Conservation (phyloP, 139 green algal species). For the Protoeuglena noctilucae region DNA sequence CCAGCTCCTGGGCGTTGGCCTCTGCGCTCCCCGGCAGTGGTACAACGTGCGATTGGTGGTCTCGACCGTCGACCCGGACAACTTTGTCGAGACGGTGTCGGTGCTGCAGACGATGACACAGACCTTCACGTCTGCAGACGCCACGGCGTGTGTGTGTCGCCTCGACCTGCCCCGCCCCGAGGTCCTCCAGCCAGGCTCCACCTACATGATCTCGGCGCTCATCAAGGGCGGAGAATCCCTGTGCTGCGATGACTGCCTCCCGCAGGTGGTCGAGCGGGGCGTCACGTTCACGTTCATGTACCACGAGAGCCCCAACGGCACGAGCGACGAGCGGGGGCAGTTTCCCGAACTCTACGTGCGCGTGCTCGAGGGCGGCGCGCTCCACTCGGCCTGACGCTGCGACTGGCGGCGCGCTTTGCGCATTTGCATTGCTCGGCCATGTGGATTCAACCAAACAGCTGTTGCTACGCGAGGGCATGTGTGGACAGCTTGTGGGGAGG, state of each 20-base stretch:
- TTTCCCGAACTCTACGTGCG: constrained; percentile 49
- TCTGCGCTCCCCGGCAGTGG: too few relatives aligned
- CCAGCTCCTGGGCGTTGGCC: constrained; percentile 43
- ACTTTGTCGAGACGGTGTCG: constrained; percentile 12
- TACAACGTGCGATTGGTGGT: too few relatives aligned
- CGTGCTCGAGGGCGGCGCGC: too few relatives aligned
- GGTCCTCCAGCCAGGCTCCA: constrained; percentile 18
- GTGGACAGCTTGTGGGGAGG: too few relatives aligned
- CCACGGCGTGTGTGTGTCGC: constrained; percentile 27
- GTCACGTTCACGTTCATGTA: constrained; percentile 21
- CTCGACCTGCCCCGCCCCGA: constrained; percentile 26
- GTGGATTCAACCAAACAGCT: too few relatives aligned
- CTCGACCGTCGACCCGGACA: constrained; percentile 4
- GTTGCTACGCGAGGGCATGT: too few relatives aligned
- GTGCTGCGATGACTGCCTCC: constrained; percentile 53
- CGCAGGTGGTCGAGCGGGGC: constrained; percentile 35
- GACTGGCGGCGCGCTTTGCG: too few relatives aligned
- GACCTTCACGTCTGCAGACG: constrained; percentile 47
- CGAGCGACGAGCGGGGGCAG: constrained; percentile 34
- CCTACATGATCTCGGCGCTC: constrained; percentile 45
- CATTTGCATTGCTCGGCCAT: too few relatives aligned
- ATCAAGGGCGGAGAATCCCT: constrained; percentile 23
- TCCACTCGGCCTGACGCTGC: too few relatives aligned
- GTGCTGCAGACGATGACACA: constrained; percentile 22
- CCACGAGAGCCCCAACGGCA: constrained; percentile 46